These are phyloP conservation scores for Myxozyma melibiosi DNA, from an alignment of 805 yeast genomes.

Conservation along the genomic window DNA sequence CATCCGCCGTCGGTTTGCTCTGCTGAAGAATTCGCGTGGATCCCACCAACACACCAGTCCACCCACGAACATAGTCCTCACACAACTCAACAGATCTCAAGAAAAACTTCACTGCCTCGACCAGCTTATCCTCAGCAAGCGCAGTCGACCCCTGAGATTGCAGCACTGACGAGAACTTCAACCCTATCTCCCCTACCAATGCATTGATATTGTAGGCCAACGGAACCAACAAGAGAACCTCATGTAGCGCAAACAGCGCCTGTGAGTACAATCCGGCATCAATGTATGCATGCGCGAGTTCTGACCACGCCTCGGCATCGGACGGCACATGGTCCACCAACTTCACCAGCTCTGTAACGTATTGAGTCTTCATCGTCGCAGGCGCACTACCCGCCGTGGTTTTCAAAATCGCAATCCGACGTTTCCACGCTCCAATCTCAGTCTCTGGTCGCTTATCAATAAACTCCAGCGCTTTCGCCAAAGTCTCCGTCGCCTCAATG, in stretches of 20 bases:
- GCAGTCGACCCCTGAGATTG: conserved; percentile 26
- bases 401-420: conserved; percentile 40
- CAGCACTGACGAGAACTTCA: conserved; percentile 33
- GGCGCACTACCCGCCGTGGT: conserved; percentile 40
- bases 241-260: conserved; percentile 68
- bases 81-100: conserved; percentile 77
- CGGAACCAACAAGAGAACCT: conserved; percentile 68
- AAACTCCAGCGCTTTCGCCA: conserved; percentile 45
- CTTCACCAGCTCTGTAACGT: conserved; percentile 56
- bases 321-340: conserved; percentile 67
- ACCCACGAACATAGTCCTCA: conserved; percentile 66
- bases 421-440: conserved; percentile 38
- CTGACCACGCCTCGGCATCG: conserved; percentile 79
- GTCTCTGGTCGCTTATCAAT: conserved; percentile 41
- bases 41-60: conserved; percentile 64
- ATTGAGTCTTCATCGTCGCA: conserved; percentile 42
- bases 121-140: conserved; percentile 34
- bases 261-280: conserved; percentile 63
- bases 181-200: conserved; percentile 57
- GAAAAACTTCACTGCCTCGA: conserved; percentile 50
- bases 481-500: conserved; percentile 56
- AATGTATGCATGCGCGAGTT: conserved; percentile 67
- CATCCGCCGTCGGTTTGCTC: conserved; percentile 28
- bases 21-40: conserved; percentile 32
- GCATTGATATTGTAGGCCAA: conserved; percentile 67